Conservation (phyloP, 306 rosid genomes). For the Abrus precatorius region DNA sequence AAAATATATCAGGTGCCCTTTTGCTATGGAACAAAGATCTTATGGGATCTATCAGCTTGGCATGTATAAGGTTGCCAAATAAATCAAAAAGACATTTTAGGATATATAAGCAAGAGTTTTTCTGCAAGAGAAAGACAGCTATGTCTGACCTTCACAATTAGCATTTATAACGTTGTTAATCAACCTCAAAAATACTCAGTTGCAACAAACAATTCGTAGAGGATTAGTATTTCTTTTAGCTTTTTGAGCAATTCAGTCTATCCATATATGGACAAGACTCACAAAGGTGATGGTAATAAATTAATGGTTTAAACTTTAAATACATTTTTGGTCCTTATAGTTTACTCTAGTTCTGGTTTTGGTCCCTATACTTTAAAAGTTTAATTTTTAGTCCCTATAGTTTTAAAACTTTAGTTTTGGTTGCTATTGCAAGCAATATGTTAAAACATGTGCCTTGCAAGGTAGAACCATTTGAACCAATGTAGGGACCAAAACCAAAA, state of each 20-base stretch:
- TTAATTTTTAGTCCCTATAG: too few relatives aligned
- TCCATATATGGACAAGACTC: constrained; percentile 1
- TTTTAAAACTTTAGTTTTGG: too few relatives aligned
- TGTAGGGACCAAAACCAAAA: too few relatives aligned
- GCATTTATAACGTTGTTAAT: constrained; percentile 33
- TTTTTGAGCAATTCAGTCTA: constrained; percentile 20
- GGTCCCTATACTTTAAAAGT: too few relatives aligned
- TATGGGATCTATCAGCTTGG: not conserved
- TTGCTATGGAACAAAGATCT: not conserved
- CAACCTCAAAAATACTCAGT: constrained; percentile 48
- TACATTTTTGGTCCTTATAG: too few relatives aligned
- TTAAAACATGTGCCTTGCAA: too few relatives aligned
- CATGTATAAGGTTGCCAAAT: not conserved
- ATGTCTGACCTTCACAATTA: constrained; percentile 32
- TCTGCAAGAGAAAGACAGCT: constrained; percentile 26
- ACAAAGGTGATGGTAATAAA: not conserved
- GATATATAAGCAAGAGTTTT: not conserved
- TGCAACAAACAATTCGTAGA: constrained; percentile 50
- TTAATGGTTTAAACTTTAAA: not conserved
- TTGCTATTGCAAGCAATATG: too few relatives aligned
- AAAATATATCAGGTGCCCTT: constrained; percentile 7
- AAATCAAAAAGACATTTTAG: not conserved
- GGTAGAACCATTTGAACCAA: too few relatives aligned
- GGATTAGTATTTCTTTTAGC: constrained; percentile 11
- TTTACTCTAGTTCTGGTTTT: too few relatives aligned